Evolutionary conservation across 2,329 filamentous ascomycete genomes (phyloP), one percentile per base, ranked within the genome.

Genomic region (Basipetospora chlamydospora): DNA sequence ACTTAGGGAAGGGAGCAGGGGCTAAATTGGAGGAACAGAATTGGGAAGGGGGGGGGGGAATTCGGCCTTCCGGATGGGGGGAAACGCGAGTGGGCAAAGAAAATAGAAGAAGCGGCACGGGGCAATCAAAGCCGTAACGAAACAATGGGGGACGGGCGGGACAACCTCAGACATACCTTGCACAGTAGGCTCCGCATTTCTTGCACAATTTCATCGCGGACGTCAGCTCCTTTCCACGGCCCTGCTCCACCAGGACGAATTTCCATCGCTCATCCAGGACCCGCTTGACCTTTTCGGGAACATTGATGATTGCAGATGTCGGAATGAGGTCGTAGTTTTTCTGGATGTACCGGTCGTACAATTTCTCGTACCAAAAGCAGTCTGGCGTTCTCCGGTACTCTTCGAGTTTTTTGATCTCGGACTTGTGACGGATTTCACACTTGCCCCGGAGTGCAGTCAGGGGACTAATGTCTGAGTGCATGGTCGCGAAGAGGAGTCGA

Each of bases 331-430:
- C 90, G 67, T 96, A 96, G 58, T 88, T 87, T 44, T 93, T 87
- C 54, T 94, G 86, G 44, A 98, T 96, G 61, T 96, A 98, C 41
- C 90, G 82, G 61, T 98, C 90, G 57, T 93, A 96, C 48, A 96
- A 74, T 54, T 95, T 93, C 51, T 94, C 88, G 55, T 84, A 98
- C 82, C 87, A 98, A 56, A 98, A 98, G 47, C 71, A 77, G 58
- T 98, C 84, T 48, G 80, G 80, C 18, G 67, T 73, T 55, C 82
- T 88, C 53, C 87, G 82, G 55, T 87, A 94, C 36, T 78, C 73
- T 39, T 93, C 83, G 46, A 95, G 61, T 51, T 82, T 78, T 25
- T 73, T 61, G 42, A 96, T 88, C 55, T 96, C 86, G 44, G 77
- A 81, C 47, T 83, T 77, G 63, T 98, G 90, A 55, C 73, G 70